Conservation (phyloP, 371 early-diverging fungal genomes). For the Mucor velutinosus region DNA sequence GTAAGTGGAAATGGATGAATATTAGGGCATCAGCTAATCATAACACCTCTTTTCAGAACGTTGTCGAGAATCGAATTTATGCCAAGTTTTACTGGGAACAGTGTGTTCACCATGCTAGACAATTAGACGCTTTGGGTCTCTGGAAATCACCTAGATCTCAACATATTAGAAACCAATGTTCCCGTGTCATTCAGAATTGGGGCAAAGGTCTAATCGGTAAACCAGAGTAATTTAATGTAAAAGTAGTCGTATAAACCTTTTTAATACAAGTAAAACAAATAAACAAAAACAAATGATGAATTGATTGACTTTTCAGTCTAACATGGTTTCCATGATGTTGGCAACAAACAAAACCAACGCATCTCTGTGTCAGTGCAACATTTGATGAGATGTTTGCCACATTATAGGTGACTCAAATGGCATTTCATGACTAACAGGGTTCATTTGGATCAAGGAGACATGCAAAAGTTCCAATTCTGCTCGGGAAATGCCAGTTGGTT, state of each 20-base stretch:
- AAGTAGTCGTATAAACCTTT: background rate
- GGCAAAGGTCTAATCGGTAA: conserved; percentile 38
- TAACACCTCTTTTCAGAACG: conserved; percentile 25
- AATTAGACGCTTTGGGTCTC: conserved; percentile 33
- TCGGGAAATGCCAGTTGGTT: too few relatives aligned
- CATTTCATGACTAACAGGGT: background rate
- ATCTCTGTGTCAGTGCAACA: background rate
- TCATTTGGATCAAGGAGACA: too few relatives aligned
- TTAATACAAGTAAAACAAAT: background rate
- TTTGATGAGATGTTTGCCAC: background rate
- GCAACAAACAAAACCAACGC: background rate
- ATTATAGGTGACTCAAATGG: background rate
- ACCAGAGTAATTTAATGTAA: conserved; percentile 18
- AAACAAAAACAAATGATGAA: background rate
- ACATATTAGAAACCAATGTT: conserved; percentile 34
- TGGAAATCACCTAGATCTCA: conserved; percentile 31
- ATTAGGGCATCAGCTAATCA: background rate
- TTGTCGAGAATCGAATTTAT: conserved; percentile 46
- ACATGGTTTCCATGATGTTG: background rate
- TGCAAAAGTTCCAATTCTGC: background rate
- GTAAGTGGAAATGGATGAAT: conserved; percentile 26
- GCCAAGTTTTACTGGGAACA: conserved; percentile 42
- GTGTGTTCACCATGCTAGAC: conserved; percentile 39
- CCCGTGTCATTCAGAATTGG: conserved; percentile 39
- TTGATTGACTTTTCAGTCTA: background rate